Evolutionary conservation across 257 asterid species (phyloP), one percentile per base, ranked within the genome.

Genomic region (Rauvolfia tetraphylla): DNA sequence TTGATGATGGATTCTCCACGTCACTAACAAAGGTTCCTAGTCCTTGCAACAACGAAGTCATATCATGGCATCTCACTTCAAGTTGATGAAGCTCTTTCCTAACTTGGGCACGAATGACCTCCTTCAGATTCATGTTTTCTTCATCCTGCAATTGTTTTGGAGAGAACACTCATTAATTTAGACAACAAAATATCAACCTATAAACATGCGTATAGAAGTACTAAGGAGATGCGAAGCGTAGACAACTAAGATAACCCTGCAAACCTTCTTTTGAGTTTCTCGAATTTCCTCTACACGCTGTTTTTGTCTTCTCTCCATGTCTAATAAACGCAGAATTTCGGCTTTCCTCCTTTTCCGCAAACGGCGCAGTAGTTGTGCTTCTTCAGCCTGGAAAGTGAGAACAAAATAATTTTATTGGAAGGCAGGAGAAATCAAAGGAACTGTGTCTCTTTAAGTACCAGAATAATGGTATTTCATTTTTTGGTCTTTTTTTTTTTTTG

Each of bases 301-400:
- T 73, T 93, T 93, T 81, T 90, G 97, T 86, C 99, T 91, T 84
- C 89, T 90, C 87, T 95, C 96, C 97, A 95, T 88, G 80, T 95
- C 99, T 81, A 86, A 71, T 76, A 90, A 46, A 29, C 98, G 98
- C 90, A 86, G 59, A 75, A 79, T 84, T 89, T 93, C 98, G 71
- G 95, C 92, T 83, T 85, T 91, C 86, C 22, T 80, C 81, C 97
- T 87, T 92, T 90, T 95, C 76, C 25, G 86, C 86, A 89, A 11
- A 75, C 77, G 86, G 61, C 87, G 82, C 83, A 79, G 72, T 10
- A 58, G 80, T 74, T 86, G 88, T 79, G 97, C 98, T 90, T 88
- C 96, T 87, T 91, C 95, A 79, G 99, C 96, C 99, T 95, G 81
- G 46, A 83, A 70, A 75, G 48, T 62, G 57, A 41, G 72, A 18